Evolutionary conservation across 1,284 basidiomycete species (phyloP), one percentile per base, ranked within the genome.

Genomic region (Tetrapyrgos nigripes): DNA sequence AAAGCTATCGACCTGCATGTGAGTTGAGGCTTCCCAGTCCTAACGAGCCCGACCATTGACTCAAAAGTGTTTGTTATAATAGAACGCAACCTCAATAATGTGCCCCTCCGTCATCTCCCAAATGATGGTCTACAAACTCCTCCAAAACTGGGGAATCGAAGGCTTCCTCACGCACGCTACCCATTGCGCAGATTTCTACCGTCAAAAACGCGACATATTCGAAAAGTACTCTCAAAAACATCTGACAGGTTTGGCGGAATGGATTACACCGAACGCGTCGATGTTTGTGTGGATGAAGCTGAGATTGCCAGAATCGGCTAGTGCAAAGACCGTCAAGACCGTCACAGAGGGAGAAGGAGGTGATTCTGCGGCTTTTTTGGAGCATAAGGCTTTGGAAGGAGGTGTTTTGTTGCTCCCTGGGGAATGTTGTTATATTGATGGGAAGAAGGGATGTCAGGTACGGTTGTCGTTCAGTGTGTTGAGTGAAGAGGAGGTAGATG

Each of bases 391-490:
- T 1, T 65, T 83, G 19, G 75, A 73, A 17, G 79, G 79, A 55
- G 83, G 83, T 31, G 81, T 88, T 0, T 69, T 88, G 35, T 84
- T 82, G n/a, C 80, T 87, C 0, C 86, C 86, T 1, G 83, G 83
- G 3, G 60, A 52, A 21, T 60, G 58, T 2, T 84, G 83, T 70
- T 79, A 79, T 65, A 79, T 82, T 2, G 73, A 70, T 37, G 74
- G 72, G 13, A 66, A 73, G 33, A 74, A 70, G 58, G 73, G 73
- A 28, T 65, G 76, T n/a, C 78, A 76, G 62, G 76, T 84, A 9
- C 73, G 82, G 21, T 75, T 81, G 17, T 74, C 76, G 29, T 84
- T 83, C 72, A 79, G 77, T 57, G 64, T 83, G 50, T 71, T 83
- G 48, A 76, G 77, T 43, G 73, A 77, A 55, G 72, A 77, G 19